Evolutionary conservation across 176 grass and related monocot species (phyloP).

Genomic region (Oryza longistaminata): DNA sequence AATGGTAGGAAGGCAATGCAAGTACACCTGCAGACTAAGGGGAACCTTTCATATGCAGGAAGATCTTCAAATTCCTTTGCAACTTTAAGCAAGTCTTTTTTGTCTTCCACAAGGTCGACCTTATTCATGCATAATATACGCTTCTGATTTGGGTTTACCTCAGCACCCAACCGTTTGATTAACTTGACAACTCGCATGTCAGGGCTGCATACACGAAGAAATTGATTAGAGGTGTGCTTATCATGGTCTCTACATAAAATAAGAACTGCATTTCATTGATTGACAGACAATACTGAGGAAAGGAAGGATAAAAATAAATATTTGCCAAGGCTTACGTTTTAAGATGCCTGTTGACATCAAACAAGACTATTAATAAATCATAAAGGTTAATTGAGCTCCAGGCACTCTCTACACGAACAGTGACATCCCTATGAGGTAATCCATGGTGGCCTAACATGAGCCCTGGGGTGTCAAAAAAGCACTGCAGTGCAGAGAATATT

Average conservation of each 20-base stretch:
- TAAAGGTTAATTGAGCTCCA: slow-evolving; percentile 92
- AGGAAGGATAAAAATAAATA: slow-evolving; percentile 30
- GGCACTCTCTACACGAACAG: slow-evolving; percentile 87
- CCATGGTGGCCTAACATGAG: slow-evolving; percentile 89
- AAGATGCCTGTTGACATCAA: slow-evolving; percentile 88
- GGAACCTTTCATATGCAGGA: slow-evolving; percentile 86
- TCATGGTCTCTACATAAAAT: slow-evolving; percentile 7
- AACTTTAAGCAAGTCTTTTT: slow-evolving; percentile 88
- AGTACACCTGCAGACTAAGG: neutral
- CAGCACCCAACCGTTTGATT: slow-evolving; percentile 72
- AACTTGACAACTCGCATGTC: slow-evolving; percentile 82
- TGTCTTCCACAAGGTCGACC: slow-evolving; percentile 79
- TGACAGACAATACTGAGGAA: neutral
- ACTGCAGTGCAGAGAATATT: slow-evolving; percentile 64
- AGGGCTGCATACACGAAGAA: slow-evolving; percentile 56
- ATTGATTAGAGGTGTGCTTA: slow-evolving; percentile 30
- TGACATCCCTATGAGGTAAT: slow-evolving; percentile 80
- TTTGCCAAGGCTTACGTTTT: slow-evolving; percentile 49
- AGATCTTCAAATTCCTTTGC: slow-evolving; percentile 93
- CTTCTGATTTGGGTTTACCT: slow-evolving; percentile 73
- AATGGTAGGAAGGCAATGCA: slow-evolving; percentile 21
- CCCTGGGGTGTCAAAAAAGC: slow-evolving; percentile 97
- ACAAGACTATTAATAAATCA: slow-evolving; percentile 90
- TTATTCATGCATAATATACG: slow-evolving; percentile 99
- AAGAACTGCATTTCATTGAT: slow-evolving; percentile 7